These are phyloP conservation scores for Penicillium frequentans DNA, from an alignment of 2,329 filamentous ascomycete genomes.

Conservation along the genomic window DNA sequence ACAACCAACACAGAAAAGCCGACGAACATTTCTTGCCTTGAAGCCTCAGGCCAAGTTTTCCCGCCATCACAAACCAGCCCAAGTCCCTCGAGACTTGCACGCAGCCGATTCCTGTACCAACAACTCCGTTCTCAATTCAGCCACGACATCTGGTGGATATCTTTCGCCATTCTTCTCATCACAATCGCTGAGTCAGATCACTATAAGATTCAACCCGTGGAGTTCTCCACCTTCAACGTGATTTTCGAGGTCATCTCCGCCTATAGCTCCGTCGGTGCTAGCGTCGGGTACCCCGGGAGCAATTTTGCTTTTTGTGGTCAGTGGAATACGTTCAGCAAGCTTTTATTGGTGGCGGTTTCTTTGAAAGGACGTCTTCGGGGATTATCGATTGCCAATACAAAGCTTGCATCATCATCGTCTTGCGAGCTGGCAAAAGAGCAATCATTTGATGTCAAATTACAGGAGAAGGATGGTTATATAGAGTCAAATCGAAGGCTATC, in stretches of 20 bases:
- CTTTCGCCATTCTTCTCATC: constrained; percentile 61
- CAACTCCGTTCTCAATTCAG: constrained; percentile 64
- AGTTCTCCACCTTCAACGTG: constrained; percentile 61
- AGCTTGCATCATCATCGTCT: neutral
- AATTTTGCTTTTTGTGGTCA: constrained; percentile 58
- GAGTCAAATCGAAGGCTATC: neutral
- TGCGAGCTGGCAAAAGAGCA: neutral
- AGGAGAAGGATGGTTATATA: neutral
- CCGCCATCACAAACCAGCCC: neutral
- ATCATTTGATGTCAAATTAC: neutral
- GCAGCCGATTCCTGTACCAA: constrained; percentile 51
- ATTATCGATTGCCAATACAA: constrained; percentile 43
- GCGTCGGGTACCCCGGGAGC: constrained; percentile 54
- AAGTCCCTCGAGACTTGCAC: constrained; percentile 28
- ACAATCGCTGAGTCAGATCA: constrained; percentile 59
- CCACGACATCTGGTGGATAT: constrained; percentile 67
- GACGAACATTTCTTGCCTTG: constrained; percentile 43
- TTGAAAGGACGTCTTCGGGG: constrained; percentile 58
- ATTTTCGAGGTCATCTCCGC: constrained; percentile 47
- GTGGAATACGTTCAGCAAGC: constrained; percentile 56
- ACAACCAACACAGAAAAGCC: constrained; percentile 52
- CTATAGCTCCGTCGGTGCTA: constrained; percentile 63
- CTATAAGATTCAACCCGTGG: constrained; percentile 52
- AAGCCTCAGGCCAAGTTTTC: neutral
- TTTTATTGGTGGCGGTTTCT: constrained; percentile 59